Evolutionary conservation across 2,329 filamentous ascomycete species (phyloP), one percentile per base, ranked within the genome.

Genomic region (Thielaviopsis euricoi): DNA sequence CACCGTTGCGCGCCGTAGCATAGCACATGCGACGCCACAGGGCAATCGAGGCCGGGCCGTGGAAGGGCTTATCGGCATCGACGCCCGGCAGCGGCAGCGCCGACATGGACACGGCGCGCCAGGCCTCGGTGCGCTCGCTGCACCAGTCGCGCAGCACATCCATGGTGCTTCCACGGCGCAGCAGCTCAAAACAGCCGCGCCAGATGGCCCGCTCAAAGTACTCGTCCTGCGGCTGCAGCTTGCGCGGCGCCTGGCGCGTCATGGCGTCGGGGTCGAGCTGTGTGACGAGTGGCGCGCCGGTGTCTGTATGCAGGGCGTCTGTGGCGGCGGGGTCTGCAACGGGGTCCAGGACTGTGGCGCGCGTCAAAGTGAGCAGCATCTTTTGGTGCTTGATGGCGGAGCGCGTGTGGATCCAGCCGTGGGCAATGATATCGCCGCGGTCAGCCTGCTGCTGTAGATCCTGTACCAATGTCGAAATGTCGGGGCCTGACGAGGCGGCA

Each of bases 371-470:
- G 60, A 86, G 80, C 62, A 93, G 73, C 59, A 86, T 83, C 73
- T 97, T 98, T 67, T 88, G 82, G 58, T 87, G 80, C 73, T 98
- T 98, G 70, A 98, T 89, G 53, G 85, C 84, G 60, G 87, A 82
- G 62, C 89, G 87, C 0, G 93, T 96, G 68, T 95, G 89, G 62
- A 96, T 80, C 87, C 90, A 96, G 48, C 91, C 91, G 67, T 89
- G 83, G 26, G 87, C 83, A 73, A 93, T 87, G 10, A 90, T 82
- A 54, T 90, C 87, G 10, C 86, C 86, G 64, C 87, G 77, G 60
- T 91, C 86, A 13, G 87, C 85, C 62, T 83, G 83, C 61, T 82
- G 77, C 67, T 90, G 85, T 57, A 90, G 77, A 58, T 91, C 85
- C 56, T 83, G 78, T 55, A 90, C 85, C 26, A 95, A 74, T 25